These are phyloP conservation scores for Persicaria maculosa DNA, from an alignment of 148 eudicot genomes.

Conservation along the genomic window DNA sequence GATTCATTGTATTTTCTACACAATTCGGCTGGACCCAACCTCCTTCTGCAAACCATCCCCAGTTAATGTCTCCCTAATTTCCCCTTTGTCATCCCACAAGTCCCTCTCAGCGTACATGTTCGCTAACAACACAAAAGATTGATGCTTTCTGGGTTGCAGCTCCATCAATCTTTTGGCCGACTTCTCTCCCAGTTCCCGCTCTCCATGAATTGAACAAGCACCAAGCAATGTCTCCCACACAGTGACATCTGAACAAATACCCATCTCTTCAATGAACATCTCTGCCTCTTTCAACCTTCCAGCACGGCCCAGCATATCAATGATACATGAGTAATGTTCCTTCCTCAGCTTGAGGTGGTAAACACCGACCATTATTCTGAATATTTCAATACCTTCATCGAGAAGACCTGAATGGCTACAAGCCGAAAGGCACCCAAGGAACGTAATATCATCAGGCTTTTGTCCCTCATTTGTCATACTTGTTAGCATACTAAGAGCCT, in stretches of 20 bases:
- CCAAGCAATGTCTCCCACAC: conserved; percentile 35
- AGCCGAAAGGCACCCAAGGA: conserved; percentile 31
- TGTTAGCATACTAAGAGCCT: conserved; percentile 23
- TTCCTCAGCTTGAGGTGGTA: conserved; percentile 21
- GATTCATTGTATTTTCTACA: background rate
- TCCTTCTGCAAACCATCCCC: conserved; percentile 19
- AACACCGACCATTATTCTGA: conserved; percentile 20
- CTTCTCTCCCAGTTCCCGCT: conserved; percentile 23
- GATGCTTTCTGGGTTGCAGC: conserved; percentile 20
- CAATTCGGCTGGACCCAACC: conserved; percentile 22
- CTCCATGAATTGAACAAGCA: conserved; percentile 34
- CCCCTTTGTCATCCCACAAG: conserved; percentile 33
- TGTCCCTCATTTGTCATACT: conserved; percentile 20
- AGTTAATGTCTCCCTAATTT: conserved; percentile 21
- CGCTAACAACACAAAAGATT: conserved; percentile 29
- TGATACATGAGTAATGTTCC: conserved; percentile 35
- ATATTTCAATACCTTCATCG: conserved; percentile 24
- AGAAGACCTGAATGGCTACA: conserved; percentile 31
- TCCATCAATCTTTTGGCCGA: conserved; percentile 19
- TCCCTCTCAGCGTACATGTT: conserved; percentile 37
- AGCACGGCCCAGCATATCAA: conserved; percentile 39
- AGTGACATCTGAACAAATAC: conserved; percentile 18
- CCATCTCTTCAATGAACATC: conserved; percentile 24
- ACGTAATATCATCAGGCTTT: conserved; percentile 28
- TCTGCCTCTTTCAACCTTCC: conserved; percentile 32